phyloP scores from a whole-genome alignment of 1,284 basidiomycete species.

The Malassezia sympodialis region DNA sequence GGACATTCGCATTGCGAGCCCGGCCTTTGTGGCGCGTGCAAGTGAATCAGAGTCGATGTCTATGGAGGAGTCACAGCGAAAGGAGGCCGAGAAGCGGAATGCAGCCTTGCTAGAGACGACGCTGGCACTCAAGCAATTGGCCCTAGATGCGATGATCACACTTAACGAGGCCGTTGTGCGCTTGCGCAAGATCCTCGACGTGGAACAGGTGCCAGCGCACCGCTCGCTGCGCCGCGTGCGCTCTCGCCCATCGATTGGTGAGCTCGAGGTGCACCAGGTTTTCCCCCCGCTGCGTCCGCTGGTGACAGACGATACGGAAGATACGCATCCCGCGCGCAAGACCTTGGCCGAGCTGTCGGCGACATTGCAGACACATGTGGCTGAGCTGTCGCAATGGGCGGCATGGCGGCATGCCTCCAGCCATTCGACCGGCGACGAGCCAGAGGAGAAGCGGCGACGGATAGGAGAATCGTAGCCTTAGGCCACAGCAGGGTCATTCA shows the following conservation, averaged over 20 bases:
- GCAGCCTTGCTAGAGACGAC: constrained; percentile 8
- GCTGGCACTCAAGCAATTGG: constrained; percentile 15
- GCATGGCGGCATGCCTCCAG: constrained; percentile 2
- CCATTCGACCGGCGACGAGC: not conserved
- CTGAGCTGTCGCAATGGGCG: constrained; percentile 10
- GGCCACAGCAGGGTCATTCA: constrained; percentile 16
- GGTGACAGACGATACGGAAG: constrained; percentile 13
- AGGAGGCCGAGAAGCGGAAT: constrained; percentile 9
- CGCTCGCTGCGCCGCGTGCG: not conserved
- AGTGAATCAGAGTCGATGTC: not conserved
- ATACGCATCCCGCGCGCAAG: constrained; percentile 13
- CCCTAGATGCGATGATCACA: constrained; percentile 10
- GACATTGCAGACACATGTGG: constrained; percentile 12
- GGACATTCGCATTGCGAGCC: constrained; percentile 11
- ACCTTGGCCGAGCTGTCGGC: not conserved
- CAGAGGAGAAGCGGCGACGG: not conserved
- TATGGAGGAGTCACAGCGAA: constrained; percentile 10
- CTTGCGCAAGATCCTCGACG: constrained; percentile 15
- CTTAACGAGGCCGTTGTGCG: constrained; percentile 13
- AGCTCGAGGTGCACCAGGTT: not conserved
- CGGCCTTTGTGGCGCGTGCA: constrained; percentile 3
- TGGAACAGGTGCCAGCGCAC: constrained; percentile 2
- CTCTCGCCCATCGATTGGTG: not conserved
- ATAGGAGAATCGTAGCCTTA: not conserved
- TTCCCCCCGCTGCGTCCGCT: constrained; percentile 17